Percentiles rank a stretch among this genome's conserved stretches.
Evolutionary conservation across 2,329 filamentous ascomycete species (phyloP).

Genomic region (Verticillium longisporum): DNA sequence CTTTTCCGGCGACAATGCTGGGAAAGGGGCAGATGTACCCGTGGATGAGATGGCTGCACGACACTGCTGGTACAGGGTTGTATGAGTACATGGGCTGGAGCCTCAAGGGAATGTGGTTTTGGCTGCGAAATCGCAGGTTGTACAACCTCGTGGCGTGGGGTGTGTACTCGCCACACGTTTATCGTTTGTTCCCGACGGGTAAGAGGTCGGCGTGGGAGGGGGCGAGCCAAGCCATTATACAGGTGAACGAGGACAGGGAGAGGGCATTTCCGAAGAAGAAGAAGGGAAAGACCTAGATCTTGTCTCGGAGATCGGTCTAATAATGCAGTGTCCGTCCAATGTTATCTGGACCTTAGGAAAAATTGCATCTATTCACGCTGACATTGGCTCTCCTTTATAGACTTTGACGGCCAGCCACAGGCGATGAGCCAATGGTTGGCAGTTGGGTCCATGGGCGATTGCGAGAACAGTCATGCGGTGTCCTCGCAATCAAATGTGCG

Average conservation of each 20-base stretch:
- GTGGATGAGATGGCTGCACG: slow-evolving; percentile 32
- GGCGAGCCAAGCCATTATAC: slow-evolving; percentile 26
- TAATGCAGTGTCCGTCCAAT: background rate
- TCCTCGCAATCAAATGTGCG: too few relatives aligned
- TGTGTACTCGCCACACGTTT: slow-evolving; percentile 31
- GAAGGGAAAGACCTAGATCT: background rate
- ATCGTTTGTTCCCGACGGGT: slow-evolving; percentile 32
- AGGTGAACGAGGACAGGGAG: slow-evolving; percentile 16
- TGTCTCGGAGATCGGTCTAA: background rate
- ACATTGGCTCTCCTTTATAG: too few relatives aligned
- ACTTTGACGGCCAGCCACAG: too few relatives aligned
- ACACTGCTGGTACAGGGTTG: slow-evolving; percentile 33
- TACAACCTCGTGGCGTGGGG: slow-evolving; percentile 30
- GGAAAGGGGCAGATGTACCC: slow-evolving; percentile 22
- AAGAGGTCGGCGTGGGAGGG: slow-evolving; percentile 31
- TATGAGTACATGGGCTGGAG: slow-evolving; percentile 32
- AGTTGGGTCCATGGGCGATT: too few relatives aligned
- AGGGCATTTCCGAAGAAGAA: slow-evolving; percentile 2
- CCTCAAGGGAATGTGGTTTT: slow-evolving; percentile 31
- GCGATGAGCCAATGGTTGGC: too few relatives aligned
- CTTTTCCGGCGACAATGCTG: slow-evolving; percentile 16
- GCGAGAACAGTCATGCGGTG: too few relatives aligned
- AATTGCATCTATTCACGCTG: too few relatives aligned
- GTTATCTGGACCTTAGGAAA: too few relatives aligned
- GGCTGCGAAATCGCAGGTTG: slow-evolving; percentile 28